Percentiles rank a stretch among this genome's conserved stretches.
These are phyloP conservation scores for Lumnitzera racemosa DNA, from an alignment of 345 rosid genomes.

Conservation along the genomic window DNA sequence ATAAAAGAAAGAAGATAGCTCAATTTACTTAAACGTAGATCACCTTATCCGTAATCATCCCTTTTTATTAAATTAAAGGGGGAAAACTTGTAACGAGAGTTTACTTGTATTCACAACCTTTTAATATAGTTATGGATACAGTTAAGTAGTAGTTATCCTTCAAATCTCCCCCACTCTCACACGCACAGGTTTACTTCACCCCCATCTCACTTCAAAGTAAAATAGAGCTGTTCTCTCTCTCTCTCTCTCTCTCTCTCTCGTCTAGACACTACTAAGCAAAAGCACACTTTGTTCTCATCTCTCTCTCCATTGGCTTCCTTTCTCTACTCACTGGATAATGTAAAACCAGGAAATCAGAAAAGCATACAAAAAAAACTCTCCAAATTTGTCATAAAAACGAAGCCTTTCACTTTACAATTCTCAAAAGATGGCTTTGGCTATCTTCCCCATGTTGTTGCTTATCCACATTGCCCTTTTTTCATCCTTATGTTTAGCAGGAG, in stretches of 20 bases:
- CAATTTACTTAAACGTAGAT: no score
- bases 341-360: constrained; percentile 13
- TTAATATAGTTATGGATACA: no score
- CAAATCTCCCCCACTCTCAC: no score
- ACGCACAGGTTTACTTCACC: no score
- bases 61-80: no score
- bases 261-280: neutral
- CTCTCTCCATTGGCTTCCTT: neutral
- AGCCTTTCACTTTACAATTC: constrained; percentile 4
- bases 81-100: no score
- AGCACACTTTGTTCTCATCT: constrained; percentile 11
- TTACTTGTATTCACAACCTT: no score
- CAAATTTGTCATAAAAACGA: constrained; percentile 3
- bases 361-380: neutral
- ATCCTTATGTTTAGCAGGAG: constrained; percentile 54
- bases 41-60: no score
- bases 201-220: no score
- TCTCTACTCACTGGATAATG: constrained; percentile 24
- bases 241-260: constrained; percentile 1
- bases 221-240: no score
- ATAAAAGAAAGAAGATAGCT: no score
- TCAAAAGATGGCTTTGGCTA: constrained; percentile 41
- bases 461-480: constrained; percentile 43
- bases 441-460: constrained; percentile 35
- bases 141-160: no score